These are phyloP conservation scores for Hemileia vastatrix DNA, from an alignment of 1,284 basidiomycete species.

Conservation along the genomic window DNA sequence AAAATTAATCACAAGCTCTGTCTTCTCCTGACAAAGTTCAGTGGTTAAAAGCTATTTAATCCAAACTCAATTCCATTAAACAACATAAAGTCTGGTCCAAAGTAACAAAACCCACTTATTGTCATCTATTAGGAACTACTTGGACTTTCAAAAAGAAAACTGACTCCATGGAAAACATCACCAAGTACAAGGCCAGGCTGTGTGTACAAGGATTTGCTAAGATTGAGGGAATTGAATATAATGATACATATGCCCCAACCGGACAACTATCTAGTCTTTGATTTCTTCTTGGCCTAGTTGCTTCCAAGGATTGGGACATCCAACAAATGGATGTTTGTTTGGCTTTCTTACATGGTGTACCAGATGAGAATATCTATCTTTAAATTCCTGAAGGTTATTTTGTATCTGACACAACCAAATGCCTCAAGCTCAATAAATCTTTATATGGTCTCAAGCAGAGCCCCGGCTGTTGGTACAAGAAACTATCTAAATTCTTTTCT, in stretches of 20 bases:
- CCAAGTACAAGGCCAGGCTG: slow-evolving; percentile 1
- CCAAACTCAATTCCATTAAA: not conserved
- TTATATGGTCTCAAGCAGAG: slow-evolving; percentile 1
- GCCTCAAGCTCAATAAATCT: slow-evolving; percentile 1
- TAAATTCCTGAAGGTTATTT: not conserved
- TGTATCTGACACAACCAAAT: not conserved
- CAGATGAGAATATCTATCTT: not conserved
- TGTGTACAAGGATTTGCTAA: not conserved
- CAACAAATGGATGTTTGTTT: slow-evolving; percentile 5
- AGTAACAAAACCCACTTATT: not conserved
- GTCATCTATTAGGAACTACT: not conserved
- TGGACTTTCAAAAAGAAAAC: slow-evolving; percentile 11
- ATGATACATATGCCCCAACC: slow-evolving; percentile 1
- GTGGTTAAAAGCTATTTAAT: not conserved
- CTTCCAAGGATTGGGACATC: not conserved
- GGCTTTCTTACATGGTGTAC: not conserved
- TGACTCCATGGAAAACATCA: not conserved
- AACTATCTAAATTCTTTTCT: not conserved
- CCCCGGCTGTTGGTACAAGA: not conserved
- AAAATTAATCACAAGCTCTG: too few species aligned
- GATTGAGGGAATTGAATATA: slow-evolving; percentile 1
- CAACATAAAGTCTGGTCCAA: not conserved
- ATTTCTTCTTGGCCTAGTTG: not conserved
- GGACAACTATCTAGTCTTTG: not conserved
- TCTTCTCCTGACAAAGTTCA: too few species aligned